phyloP scores from a whole-genome alignment of 1,284 basidiomycete species.

The Cryptococcus sp. region DNA sequence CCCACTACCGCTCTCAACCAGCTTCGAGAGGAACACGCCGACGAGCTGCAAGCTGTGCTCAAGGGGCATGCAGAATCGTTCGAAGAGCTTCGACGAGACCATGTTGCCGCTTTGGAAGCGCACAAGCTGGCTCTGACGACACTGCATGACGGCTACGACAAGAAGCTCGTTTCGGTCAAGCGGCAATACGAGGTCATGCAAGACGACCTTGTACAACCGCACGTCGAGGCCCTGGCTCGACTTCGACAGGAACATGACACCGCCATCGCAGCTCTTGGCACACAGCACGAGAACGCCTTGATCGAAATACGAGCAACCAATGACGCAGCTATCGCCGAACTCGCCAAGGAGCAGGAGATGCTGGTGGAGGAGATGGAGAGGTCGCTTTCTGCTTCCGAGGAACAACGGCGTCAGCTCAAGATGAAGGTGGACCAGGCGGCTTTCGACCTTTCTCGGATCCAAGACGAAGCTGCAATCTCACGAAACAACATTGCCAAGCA shows the following conservation, averaged over 20 bases:
- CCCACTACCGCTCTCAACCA: constrained; percentile 9
- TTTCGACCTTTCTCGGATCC: constrained; percentile 38
- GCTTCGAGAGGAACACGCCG: constrained; percentile 28
- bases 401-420: constrained; percentile 41
- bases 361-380: constrained; percentile 38
- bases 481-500: constrained; percentile 24
- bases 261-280: constrained; percentile 15
- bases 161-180: constrained; percentile 20
- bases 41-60: constrained; percentile 22
- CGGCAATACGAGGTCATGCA: constrained; percentile 17
- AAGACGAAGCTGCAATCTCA: constrained; percentile 37
- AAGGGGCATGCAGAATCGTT: constrained; percentile 12
- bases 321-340: constrained; percentile 11
- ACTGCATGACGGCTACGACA: constrained; percentile 11
- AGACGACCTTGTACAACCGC: constrained; percentile 11
- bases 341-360: constrained; percentile 25
- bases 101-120: constrained; percentile 5
- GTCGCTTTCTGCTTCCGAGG: constrained; percentile 29
- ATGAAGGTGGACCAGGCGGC: constrained; percentile 40
- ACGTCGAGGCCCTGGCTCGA: constrained; percentile 14
- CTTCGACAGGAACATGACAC: constrained; percentile 14
- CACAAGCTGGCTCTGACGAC: constrained; percentile 6
- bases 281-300: constrained; percentile 15
- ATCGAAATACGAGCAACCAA: constrained; percentile 8
- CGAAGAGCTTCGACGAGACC: constrained; percentile 14